Evolutionary conservation across 83 land plant species (phyloP).

Genomic region (Picea abies): DNA sequence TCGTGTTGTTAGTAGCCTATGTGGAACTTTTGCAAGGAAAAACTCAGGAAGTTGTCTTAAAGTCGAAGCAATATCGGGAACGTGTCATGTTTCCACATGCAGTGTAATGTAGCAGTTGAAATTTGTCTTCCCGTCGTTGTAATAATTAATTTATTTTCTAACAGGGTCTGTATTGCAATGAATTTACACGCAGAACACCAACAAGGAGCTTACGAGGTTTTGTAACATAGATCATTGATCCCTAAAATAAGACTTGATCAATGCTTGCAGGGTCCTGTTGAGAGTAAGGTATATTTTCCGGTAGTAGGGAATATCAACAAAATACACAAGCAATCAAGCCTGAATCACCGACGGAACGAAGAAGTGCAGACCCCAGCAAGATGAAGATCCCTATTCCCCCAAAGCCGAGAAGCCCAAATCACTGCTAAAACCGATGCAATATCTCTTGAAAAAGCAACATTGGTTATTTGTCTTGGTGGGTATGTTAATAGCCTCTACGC

Average conservation of each 20-base stretch:
- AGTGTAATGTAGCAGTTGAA: too few relatives aligned
- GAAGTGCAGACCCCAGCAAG: constrained; percentile 11
- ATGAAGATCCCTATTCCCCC: constrained; percentile 25
- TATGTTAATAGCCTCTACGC: constrained; percentile 57
- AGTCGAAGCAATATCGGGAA: too few relatives aligned
- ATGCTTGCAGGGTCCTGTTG: too few relatives aligned
- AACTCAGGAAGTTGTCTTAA: too few relatives aligned
- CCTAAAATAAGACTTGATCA: neutral
- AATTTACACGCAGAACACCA: neutral
- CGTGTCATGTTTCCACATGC: too few relatives aligned
- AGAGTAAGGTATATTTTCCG: too few relatives aligned
- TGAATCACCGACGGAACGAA: constrained; percentile 16
- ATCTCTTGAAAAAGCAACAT: constrained; percentile 56
- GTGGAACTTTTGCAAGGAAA: too few relatives aligned
- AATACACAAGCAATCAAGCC: constrained; percentile 25
- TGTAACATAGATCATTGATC: constrained; percentile 22
- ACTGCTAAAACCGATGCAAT: constrained; percentile 37
- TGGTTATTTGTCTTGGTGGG: constrained; percentile 67
- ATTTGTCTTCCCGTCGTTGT: too few relatives aligned
- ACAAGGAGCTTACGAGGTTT: neutral
- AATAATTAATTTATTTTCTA: too few relatives aligned
- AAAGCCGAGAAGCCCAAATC: constrained; percentile 31
- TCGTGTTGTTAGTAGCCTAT: too few relatives aligned
- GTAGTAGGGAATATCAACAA: neutral
- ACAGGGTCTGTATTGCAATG: neutral